Base-by-base conservation (phyloP, 2,329 filamentous ascomycete species). In the Cladosporium halotolerans region DNA sequence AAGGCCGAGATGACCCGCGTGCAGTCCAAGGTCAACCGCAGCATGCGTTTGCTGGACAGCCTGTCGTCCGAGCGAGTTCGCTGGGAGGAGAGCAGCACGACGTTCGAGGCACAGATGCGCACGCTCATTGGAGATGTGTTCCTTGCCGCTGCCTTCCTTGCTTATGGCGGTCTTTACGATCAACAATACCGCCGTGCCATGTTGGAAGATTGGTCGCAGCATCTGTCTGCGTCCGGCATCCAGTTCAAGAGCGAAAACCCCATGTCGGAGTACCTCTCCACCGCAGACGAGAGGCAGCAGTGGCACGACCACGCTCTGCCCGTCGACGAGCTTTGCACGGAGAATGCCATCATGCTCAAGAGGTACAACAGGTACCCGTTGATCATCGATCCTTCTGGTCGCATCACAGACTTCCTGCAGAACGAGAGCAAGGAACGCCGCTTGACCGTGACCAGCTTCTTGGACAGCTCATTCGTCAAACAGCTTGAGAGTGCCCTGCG, bases 351-450 rank as follows among this genome's bases (percentile, higher is more conserved):
- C 66, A 86, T 99, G 61, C 81, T 99, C 57, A 90, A 97, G 76
- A 85, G 93, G 55, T 99, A 96, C 83, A 99, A 99, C 75, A 83
- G 93, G 59, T 99, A 99, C 70, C 93, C 95, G 42, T 81, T 99
- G 56, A 97, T 99, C 70, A 96, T 99, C 68, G 93, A 99, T 70
- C 95, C 95, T 1, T 97, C 93, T 11, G 93, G 93, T 40, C 83
- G 93, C 60, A 89, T 92, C 18, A 93, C 89, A 0, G 93, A 99
- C 64, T 99, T 97, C 76, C 70, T 99, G 65, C 88, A 95, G 71
- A 92, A 91, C 66, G 89, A 97, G 72, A 93, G 86, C 78, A 92
- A 92, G 68, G 90, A 96, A 50, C 84, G 92, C 54, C 89, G 91
- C 49, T 82, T 99, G 55, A 99, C 92, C 0, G 89, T 99, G 47